phyloP scores from a whole-genome alignment of 2,329 filamentous ascomycete genomes.

The Anthostomella pinea region DNA sequence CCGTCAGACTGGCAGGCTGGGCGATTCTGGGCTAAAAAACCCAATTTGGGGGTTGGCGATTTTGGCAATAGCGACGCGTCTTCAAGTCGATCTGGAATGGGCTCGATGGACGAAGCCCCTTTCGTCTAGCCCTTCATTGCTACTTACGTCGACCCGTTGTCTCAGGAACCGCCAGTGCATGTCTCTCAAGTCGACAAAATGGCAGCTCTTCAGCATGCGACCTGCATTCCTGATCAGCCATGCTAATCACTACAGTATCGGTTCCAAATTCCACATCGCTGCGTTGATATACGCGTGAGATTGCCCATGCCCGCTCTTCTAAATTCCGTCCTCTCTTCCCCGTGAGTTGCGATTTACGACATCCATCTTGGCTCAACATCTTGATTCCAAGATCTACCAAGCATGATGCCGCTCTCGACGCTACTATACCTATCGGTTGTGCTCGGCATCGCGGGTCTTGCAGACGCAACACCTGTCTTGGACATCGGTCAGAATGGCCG shows the following conservation, averaged over 20 bases:
- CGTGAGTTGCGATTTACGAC: too few species aligned
- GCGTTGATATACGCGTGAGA: conserved; percentile 7
- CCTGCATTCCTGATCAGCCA: conserved; percentile 22
- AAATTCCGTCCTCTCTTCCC: neutral
- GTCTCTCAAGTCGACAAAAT: conserved; percentile 2
- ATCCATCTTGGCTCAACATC: too few species aligned
- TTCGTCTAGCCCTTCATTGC: conserved; percentile 12
- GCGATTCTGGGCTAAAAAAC: too few species aligned
- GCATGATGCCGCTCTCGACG: neutral
- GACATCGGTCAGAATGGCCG: too few species aligned
- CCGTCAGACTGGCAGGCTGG: too few species aligned
- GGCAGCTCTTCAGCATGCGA: conserved; percentile 9
- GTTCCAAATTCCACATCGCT: conserved; percentile 15
- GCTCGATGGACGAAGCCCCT: conserved; percentile 9
- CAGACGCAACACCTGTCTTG: too few species aligned
- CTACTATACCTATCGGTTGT: neutral
- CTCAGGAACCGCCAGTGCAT: conserved; percentile 5
- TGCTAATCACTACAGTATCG: conserved; percentile 12
- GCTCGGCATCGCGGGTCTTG: too few species aligned
- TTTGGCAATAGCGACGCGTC: too few species aligned
- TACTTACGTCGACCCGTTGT: conserved; percentile 15
- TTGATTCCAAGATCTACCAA: too few species aligned
- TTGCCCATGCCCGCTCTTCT: conserved; percentile 2
- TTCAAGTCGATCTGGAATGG: too few species aligned
- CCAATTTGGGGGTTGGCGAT: too few species aligned